These are phyloP conservation scores for Cytidiella melzeri DNA, from an alignment of 768 basidiomycete species.

Conservation along the genomic window DNA sequence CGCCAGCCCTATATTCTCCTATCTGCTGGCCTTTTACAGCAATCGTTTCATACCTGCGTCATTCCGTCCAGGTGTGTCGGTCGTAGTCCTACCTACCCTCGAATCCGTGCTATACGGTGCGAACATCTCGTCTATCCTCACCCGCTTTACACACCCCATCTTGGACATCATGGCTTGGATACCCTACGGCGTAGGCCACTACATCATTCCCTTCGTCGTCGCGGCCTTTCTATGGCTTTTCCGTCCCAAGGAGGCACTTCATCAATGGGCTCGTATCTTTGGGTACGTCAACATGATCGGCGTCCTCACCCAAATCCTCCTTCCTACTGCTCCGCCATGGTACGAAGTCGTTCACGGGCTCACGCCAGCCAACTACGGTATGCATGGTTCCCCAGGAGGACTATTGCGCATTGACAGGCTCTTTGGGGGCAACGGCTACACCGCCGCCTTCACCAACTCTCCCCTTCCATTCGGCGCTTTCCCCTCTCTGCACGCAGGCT, in stretches of 20 bases:
- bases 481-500: conserved; percentile 87
- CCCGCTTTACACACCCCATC: conserved; percentile 86
- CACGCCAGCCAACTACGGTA: conserved; percentile 88
- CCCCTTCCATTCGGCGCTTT: conserved; percentile 97
- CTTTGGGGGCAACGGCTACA: conserved; percentile 73
- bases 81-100: conserved; percentile 88
- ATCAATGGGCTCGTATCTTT: conserved; percentile 81
- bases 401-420: conserved; percentile 87
- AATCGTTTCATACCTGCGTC: conserved; percentile 76
- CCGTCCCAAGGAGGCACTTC: conserved; percentile 71
- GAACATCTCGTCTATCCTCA: conserved; percentile 95
- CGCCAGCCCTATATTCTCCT: conserved; percentile 80
- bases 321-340: conserved; percentile 96
- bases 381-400: conserved; percentile 91
- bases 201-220: conserved; percentile 79
- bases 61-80: conserved; percentile 80
- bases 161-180: conserved; percentile 95
- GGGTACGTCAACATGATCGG: conserved; percentile 91
- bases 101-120: conserved; percentile 95
- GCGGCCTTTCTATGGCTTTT: conserved; percentile 88
- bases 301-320: conserved; percentile 79
- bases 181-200: conserved; percentile 95
- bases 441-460: conserved; percentile 72
- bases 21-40: conserved; percentile 82
- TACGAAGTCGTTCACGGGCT: conserved; percentile 97